Conservation (phyloP, 2,329 filamentous ascomycete genomes). For the Colletotrichum gloeosporioides region DNA sequence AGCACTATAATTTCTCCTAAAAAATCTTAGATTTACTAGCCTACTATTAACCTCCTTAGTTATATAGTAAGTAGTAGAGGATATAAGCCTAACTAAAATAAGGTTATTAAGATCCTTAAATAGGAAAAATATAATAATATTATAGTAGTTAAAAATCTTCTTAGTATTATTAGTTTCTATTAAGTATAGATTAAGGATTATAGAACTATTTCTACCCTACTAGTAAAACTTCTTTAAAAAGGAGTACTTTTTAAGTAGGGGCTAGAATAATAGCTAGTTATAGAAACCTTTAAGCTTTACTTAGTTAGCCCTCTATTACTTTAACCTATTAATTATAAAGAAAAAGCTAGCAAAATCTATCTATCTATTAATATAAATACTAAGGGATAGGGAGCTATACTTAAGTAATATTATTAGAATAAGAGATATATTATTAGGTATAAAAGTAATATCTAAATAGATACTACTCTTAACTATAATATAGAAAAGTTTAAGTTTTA, state of each 20-base stretch:
- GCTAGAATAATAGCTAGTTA: not conserved
- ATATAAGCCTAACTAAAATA: not conserved
- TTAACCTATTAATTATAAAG: not conserved
- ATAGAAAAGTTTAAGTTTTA: not conserved
- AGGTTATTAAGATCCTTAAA: not conserved
- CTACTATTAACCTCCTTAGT: not conserved
- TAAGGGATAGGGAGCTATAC: not conserved
- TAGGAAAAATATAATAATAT: not conserved
- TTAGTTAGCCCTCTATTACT: not conserved
- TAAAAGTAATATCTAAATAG: not conserved
- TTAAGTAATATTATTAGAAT: not conserved
- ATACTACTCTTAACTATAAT: not conserved
- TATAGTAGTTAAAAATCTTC: not conserved
- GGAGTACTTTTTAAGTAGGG: not conserved
- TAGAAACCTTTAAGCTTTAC: not conserved
- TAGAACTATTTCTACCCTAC: not conserved
- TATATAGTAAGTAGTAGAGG: not conserved
- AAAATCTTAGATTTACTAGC: not conserved
- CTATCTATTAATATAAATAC: not conserved
- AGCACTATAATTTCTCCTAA: not conserved
- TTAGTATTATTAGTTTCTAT: not conserved
- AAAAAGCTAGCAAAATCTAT: not conserved
- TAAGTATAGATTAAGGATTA: not conserved
- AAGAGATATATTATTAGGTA: not conserved
- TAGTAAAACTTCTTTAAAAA: not conserved